Conservation (phyloP, 441 rosid species). For the Erodium moschatum region DNA sequence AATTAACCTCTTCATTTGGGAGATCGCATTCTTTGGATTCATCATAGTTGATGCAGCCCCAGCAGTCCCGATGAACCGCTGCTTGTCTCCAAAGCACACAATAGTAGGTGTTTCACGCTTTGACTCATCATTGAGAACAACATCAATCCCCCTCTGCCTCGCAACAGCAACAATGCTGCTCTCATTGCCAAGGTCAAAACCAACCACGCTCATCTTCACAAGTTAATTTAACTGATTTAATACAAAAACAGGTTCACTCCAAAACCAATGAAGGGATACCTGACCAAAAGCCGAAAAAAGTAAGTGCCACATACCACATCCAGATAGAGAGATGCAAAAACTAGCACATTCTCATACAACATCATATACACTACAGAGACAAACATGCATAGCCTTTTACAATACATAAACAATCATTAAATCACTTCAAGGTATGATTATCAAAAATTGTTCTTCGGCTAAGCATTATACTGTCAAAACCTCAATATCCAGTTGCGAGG, state of each 20-base stretch:
- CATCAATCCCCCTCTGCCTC: constrained; percentile 92
- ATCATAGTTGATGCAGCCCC: constrained; percentile 88
- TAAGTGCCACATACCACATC: neutral
- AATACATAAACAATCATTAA: neutral
- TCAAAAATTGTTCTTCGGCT: neutral
- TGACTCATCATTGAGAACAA: constrained; percentile 92
- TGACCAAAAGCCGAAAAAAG: neutral
- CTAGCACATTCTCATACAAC: neutral
- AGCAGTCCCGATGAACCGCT: constrained; percentile 89
- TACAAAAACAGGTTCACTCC: constrained; percentile 9
- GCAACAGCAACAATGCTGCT: constrained; percentile 89
- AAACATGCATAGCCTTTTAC: neutral
- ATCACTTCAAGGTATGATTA: neutral
- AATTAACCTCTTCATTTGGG: constrained; percentile 76
- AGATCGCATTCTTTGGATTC: constrained; percentile 92
- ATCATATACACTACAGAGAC: neutral
- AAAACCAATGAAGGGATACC: neutral
- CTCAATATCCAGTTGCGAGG: neutral
- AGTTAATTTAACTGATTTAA: constrained; percentile 4
- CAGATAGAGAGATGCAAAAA: neutral
- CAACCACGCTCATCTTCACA: constrained; percentile 80
- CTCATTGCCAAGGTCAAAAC: constrained; percentile 93
- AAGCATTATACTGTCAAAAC: constrained; percentile 1
- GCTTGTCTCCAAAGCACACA: constrained; percentile 94
- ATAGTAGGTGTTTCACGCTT: constrained; percentile 96